Conservation (phyloP, 73 alveolate species). For the Paramecium bursaria region DNA sequence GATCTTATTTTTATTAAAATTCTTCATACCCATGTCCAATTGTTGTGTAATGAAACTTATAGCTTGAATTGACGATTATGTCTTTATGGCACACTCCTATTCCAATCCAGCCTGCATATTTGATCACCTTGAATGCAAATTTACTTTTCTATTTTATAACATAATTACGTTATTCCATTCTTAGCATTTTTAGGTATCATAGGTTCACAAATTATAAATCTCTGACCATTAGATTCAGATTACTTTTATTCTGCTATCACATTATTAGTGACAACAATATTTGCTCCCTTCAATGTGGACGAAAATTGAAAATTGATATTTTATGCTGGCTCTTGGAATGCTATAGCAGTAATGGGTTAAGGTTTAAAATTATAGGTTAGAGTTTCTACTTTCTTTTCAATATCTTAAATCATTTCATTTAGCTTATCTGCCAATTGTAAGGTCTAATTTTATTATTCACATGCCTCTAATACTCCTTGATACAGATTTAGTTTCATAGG, state of each 20-base stretch:
- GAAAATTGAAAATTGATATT: constrained; percentile 23
- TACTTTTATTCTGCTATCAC: constrained; percentile 28
- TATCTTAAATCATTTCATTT: not conserved
- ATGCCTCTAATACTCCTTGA: not conserved
- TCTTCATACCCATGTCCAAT: constrained; percentile 52
- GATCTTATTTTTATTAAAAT: not conserved
- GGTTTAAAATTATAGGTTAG: not conserved
- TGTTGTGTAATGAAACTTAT: constrained; percentile 32
- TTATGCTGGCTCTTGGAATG: constrained; percentile 1
- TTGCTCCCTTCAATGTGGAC: constrained; percentile 26
- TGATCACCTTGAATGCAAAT: constrained; percentile 37
- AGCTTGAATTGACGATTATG: not conserved
- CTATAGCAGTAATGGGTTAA: not conserved
- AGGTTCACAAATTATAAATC: constrained; percentile 45
- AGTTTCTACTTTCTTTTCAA: constrained; percentile 5
- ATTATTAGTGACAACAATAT: not conserved
- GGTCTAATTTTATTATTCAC: not conserved
- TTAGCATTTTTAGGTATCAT: constrained; percentile 10
- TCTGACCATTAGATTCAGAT: constrained; percentile 53
- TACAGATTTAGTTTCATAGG: not conserved
- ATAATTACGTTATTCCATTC: not conserved
- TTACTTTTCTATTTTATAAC: not conserved
- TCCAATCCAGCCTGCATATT: constrained; percentile 63
- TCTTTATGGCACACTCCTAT: constrained; percentile 57
- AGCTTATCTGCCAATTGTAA: not conserved